A percentile compares a stretch with the other conserved stretches of the same genome.
These are phyloP conservation scores for Xylariaceae sp. DNA, from an alignment of 2,329 filamentous ascomycete species.

Conservation along the genomic window DNA sequence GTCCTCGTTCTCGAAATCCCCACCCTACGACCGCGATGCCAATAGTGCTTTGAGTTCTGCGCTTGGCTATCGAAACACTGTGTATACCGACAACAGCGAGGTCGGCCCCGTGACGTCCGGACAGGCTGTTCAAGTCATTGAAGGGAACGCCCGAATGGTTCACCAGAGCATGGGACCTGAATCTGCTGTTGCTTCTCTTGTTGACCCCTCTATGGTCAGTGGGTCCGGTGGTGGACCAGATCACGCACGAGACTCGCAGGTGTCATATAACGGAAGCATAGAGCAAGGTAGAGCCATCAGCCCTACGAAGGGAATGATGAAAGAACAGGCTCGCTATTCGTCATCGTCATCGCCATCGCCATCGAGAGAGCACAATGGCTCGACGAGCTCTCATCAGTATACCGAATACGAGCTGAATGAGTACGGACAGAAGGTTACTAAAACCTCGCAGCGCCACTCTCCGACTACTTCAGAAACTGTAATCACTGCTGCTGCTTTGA, in stretches of 20 bases:
- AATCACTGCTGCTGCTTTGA: slow-evolving; percentile 53
- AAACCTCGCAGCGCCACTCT: slow-evolving; percentile 42
- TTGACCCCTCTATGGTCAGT: slow-evolving; percentile 63
- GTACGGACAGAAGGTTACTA: slow-evolving; percentile 51
- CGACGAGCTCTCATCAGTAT: slow-evolving; percentile 40
- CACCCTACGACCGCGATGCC: slow-evolving; percentile 47
- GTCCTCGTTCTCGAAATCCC: slow-evolving; percentile 58
- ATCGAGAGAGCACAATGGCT: slow-evolving; percentile 25
- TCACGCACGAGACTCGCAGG: slow-evolving; percentile 34
- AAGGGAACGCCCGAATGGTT: slow-evolving; percentile 70
- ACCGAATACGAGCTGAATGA: slow-evolving; percentile 55
- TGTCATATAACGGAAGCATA: slow-evolving; percentile 29
- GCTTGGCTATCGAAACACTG: slow-evolving; percentile 49
- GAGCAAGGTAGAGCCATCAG: slow-evolving; percentile 33
- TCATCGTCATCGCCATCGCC: slow-evolving; percentile 37
- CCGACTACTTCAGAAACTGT: slow-evolving; percentile 54
- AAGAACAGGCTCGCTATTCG: slow-evolving; percentile 39
- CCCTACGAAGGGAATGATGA: slow-evolving; percentile 39
- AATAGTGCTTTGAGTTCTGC: slow-evolving; percentile 49
- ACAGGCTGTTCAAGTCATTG: slow-evolving; percentile 65
- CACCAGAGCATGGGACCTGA: slow-evolving; percentile 70
- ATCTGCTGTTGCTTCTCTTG: slow-evolving; percentile 77
- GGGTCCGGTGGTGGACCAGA: slow-evolving; percentile 50
- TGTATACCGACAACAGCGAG: slow-evolving; percentile 50
- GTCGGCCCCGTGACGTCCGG: slow-evolving; percentile 57